Conservation (phyloP, 768 basidiomycete genomes). For the Tylopilus plumbeoviolaceoides region DNA sequence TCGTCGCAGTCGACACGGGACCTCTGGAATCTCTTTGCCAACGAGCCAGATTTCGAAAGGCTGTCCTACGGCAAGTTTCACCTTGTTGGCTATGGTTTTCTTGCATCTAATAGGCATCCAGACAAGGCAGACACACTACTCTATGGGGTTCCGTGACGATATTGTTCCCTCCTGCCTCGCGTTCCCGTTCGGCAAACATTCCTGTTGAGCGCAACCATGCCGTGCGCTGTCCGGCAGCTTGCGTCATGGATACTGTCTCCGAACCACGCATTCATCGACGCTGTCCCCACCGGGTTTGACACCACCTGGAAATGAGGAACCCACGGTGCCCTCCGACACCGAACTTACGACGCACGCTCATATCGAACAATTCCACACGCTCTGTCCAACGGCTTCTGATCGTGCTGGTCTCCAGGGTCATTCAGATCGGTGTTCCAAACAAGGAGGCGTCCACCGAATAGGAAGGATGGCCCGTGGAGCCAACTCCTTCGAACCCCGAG, state of each 20-base stretch:
- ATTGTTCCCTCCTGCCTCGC: conserved; percentile 61
- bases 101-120: conserved; percentile 7
- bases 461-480: conserved; percentile 78
- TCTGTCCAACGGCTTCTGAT: conserved; percentile 60
- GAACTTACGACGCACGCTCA: conserved; percentile 58
- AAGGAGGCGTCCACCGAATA: conserved; percentile 75
- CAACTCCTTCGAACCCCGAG: conserved; percentile 37
- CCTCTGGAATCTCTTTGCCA: conserved; percentile 69
- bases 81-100: not conserved
- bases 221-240: conserved; percentile 64
- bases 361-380: conserved; percentile 79
- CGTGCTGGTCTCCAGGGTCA: conserved; percentile 81
- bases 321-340: not conserved
- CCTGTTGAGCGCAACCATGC: conserved; percentile 87
- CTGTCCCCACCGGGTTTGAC: conserved; percentile 51
- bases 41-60: conserved; percentile 50
- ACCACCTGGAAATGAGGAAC: not conserved
- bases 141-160: conserved; percentile 90
- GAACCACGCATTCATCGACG: conserved; percentile 71
- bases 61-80: conserved; percentile 53
- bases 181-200: conserved; percentile 78
- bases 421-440: conserved; percentile 83
- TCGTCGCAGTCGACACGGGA: too few relatives aligned
- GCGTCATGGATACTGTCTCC: conserved; percentile 55
- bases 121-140: conserved; percentile 91